Conservation (phyloP, 192 early-diverging fungal species). For the Allomyces javanicus region DNA sequence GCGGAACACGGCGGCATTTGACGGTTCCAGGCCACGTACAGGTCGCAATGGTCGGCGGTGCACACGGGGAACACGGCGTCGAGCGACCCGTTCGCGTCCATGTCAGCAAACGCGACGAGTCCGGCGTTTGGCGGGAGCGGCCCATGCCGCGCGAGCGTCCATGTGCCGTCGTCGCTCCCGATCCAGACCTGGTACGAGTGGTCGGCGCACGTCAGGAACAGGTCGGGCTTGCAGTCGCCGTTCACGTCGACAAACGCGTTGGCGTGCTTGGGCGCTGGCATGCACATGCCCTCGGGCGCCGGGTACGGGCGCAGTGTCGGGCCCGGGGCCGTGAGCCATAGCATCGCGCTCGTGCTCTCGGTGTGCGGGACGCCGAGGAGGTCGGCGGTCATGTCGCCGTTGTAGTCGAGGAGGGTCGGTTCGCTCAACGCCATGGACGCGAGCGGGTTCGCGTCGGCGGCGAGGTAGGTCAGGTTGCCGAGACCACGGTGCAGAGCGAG, state of each 20-base stretch:
- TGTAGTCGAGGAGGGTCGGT: conserved; percentile 39
- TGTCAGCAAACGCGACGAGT: conserved; percentile 72
- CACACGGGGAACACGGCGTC: conserved; percentile 65
- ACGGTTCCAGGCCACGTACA: conserved; percentile 61
- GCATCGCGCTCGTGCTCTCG: conserved; percentile 4
- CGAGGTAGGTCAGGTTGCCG: neutral
- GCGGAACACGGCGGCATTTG: conserved; percentile 59
- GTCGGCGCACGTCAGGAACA: neutral
- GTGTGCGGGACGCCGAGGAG: conserved; percentile 31
- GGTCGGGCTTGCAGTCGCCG: conserved; percentile 54
- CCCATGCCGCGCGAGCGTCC: conserved; percentile 33
- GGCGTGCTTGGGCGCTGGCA: conserved; percentile 57
- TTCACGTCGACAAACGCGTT: conserved; percentile 83
- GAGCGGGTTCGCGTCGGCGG: neutral
- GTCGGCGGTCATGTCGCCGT: conserved; percentile 38
- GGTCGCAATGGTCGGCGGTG: conserved; percentile 23
- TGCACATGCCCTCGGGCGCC: conserved; percentile 28
- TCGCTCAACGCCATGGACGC: conserved; percentile 4
- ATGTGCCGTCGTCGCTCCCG: conserved; percentile 40
- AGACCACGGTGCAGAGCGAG: neutral
- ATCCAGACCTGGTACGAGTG: conserved; percentile 52
- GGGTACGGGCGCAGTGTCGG: conserved; percentile 8
- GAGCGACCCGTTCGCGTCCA: conserved; percentile 76
- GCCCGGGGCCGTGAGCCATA: neutral
- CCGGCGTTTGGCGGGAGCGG: conserved; percentile 45